These are phyloP conservation scores for Pistacia integerrima DNA, from an alignment of 345 rosid species.

Conservation along the genomic window DNA sequence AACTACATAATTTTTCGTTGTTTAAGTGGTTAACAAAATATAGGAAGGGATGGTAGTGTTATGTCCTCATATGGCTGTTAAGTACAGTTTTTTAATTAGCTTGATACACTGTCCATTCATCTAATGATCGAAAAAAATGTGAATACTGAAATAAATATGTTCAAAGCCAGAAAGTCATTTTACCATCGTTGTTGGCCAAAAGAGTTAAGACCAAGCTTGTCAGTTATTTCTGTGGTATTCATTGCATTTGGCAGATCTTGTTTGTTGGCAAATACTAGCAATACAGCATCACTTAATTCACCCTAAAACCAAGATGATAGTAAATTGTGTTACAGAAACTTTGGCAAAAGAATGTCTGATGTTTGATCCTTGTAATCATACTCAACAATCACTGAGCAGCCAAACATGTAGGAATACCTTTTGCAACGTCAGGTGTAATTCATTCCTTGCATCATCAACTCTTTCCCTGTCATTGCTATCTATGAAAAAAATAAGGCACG, in stretches of 20 bases:
- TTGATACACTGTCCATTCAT: too few species aligned
- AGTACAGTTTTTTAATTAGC: too few species aligned
- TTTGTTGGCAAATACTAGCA: slow-evolving; percentile 94
- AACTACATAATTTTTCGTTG: neutral
- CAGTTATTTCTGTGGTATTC: slow-evolving; percentile 94
- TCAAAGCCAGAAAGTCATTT: slow-evolving; percentile 18
- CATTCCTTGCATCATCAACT: slow-evolving; percentile 74
- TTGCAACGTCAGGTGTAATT: slow-evolving; percentile 71
- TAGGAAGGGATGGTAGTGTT: neutral
- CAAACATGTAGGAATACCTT: slow-evolving; percentile 39
- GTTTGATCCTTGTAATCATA: neutral
- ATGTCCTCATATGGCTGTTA: too few species aligned
- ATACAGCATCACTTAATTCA: slow-evolving; percentile 83
- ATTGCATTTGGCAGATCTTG: slow-evolving; percentile 96
- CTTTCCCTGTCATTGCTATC: slow-evolving; percentile 83
- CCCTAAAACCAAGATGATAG: slow-evolving; percentile 39
- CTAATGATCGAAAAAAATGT: too few species aligned
- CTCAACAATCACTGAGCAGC: neutral
- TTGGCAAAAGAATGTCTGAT: neutral
- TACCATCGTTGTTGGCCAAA: slow-evolving; percentile 93
- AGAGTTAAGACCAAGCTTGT: slow-evolving; percentile 92
- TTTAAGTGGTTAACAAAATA: neutral
- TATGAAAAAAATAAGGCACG: slow-evolving; percentile 71
- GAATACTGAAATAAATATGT: too few species aligned
- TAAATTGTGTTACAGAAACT: neutral